Evolutionary conservation across 2,329 filamentous ascomycete species (phyloP), one percentile per base, ranked within the genome.

Genomic region (Exophiala mesophila): DNA sequence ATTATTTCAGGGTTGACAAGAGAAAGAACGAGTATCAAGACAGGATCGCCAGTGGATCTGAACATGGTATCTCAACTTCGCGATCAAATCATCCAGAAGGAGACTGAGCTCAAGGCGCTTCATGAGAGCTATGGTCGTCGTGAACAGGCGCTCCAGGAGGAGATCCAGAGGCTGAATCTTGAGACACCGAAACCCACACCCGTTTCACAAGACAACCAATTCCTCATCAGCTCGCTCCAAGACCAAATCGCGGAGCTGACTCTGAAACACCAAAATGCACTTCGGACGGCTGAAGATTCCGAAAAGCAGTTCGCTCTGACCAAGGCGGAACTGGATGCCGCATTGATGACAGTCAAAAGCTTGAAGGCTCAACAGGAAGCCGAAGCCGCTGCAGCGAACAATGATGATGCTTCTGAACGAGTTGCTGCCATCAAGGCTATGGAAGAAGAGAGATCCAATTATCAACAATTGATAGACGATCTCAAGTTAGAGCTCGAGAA

Each of bases 1-100:
- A 89, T 98, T 59, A 97, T 98, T 55, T 87, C 88, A 20, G 92
- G 92, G 5, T 73, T 98, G 50, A 94, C 92, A 3, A 83, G 92
- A 40, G 94, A 98, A 65, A 77, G 94, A 45, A 90, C 88, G 3
- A 96, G 88, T 66, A 75, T 96, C 67, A 88, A 90, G 61, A 77
- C 73, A 62, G 73, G 75, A 2, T 84, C 85, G 17, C 85, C 88
- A 5, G 82, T 95, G 59, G 92, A 98, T 59, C 94, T 96, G 61
- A 89, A 87, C 0, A 82, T 96, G 52, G 83, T 97, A 21, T 84
- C 87, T 3, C 83, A 82, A 12, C 78, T 98, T 69, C 84, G 86
- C 45, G 86, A 94, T 50, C 88, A 96, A 63, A 76, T 98, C 4
- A 79, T 89, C 59, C 82, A 88, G 63, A 94, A 83, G 55, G 89